These are phyloP conservation scores for Colletotrichum tropicale DNA, from an alignment of 2,329 filamentous ascomycete genomes.

Conservation along the genomic window DNA sequence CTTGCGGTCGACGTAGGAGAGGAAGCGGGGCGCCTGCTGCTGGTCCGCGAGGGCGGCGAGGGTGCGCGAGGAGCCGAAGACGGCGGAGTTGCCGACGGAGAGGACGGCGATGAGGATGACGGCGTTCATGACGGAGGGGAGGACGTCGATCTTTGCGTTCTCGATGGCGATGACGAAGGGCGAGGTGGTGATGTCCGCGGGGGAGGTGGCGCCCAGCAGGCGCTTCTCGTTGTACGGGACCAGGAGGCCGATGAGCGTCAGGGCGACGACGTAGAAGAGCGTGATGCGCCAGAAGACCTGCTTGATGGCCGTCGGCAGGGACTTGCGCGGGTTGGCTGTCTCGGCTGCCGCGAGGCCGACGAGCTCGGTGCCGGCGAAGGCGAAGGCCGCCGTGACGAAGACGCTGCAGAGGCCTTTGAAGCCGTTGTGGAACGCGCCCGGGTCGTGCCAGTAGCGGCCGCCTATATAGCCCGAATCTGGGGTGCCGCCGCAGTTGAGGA, in stretches of 20 bases:
- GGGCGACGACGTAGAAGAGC: slow-evolving; percentile 85
- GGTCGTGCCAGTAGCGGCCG: slow-evolving; percentile 74
- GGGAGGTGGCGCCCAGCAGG: slow-evolving; percentile 61
- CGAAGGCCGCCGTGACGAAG: slow-evolving; percentile 78
- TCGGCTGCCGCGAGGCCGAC: slow-evolving; percentile 80
- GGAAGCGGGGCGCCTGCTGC: slow-evolving; percentile 76
- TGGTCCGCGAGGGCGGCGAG: slow-evolving; percentile 90
- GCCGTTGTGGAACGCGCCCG: slow-evolving; percentile 84
- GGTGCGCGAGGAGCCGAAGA: slow-evolving; percentile 90
- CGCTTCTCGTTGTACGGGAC: slow-evolving; percentile 73
- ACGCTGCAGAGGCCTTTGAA: slow-evolving; percentile 84
- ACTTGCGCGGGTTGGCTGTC: slow-evolving; percentile 79
- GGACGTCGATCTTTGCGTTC: slow-evolving; percentile 78
- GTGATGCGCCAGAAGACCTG: slow-evolving; percentile 96
- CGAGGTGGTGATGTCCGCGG: slow-evolving; percentile 69
- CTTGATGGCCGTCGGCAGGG: slow-evolving; percentile 85
- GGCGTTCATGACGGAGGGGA: slow-evolving; percentile 92
- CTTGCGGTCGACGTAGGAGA: slow-evolving; percentile 82
- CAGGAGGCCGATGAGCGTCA: slow-evolving; percentile 81
- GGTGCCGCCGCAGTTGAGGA: slow-evolving; percentile 84
- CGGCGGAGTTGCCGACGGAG: slow-evolving; percentile 88
- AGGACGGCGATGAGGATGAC: slow-evolving; percentile 91
- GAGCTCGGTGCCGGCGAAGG: slow-evolving; percentile 78
- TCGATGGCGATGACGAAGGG: slow-evolving; percentile 94
- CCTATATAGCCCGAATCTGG: slow-evolving; percentile 79